Conservation (phyloP, 192 early-diverging fungal species). For the Podila minutissima region DNA sequence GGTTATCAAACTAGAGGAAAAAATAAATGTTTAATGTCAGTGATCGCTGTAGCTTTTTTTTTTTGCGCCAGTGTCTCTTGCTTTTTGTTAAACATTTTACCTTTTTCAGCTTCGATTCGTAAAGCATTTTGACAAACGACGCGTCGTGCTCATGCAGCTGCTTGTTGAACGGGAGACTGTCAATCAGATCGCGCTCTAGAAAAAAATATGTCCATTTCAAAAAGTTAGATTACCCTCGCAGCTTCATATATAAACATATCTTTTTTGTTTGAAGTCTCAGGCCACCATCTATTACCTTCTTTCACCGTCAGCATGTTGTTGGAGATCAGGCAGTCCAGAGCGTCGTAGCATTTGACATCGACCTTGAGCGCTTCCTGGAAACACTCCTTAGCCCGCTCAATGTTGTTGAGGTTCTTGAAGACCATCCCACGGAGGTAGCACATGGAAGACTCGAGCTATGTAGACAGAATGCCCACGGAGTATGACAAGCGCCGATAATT, state of each 20-base stretch:
- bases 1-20: slow-evolving; percentile 54
- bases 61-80: neutral
- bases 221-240: neutral
- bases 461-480: too few relatives aligned
- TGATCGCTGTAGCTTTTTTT: too few relatives aligned
- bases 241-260: neutral
- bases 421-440: slow-evolving; percentile 69
- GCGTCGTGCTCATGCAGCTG: slow-evolving; percentile 58
- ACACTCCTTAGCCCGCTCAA: slow-evolving; percentile 62
- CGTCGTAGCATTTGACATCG: slow-evolving; percentile 77
- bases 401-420: slow-evolving; percentile 58
- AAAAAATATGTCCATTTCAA: neutral
- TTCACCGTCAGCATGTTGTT: slow-evolving; percentile 68
- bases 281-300: slow-evolving; percentile 58
- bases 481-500: neutral
- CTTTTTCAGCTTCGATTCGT: slow-evolving; percentile 70
- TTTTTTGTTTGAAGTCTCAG: neutral
- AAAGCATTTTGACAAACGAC: slow-evolving; percentile 66
- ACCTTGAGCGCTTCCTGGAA: slow-evolving; percentile 69
- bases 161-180: slow-evolving; percentile 58
- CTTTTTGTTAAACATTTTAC: slow-evolving; percentile 23
- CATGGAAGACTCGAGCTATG: slow-evolving; percentile 69
- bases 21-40: neutral
- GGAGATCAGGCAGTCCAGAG: slow-evolving; percentile 63
- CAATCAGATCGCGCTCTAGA: slow-evolving; percentile 68